Conservation (phyloP, 1,139 yeast genomes). For the Arxiozyma telluris region DNA sequence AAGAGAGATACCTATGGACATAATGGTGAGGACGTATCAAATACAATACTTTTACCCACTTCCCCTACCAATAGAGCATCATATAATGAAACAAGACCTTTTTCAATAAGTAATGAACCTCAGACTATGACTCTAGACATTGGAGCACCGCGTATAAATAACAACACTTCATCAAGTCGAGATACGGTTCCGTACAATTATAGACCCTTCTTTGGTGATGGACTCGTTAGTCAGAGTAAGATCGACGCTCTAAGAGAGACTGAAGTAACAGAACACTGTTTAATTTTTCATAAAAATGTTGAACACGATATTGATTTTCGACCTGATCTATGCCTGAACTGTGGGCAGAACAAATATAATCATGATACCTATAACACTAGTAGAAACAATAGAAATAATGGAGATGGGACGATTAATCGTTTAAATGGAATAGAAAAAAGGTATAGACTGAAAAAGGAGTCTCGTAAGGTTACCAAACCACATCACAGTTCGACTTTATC, state of each 20-base stretch:
- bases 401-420: not conserved
- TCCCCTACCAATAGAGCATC: not conserved
- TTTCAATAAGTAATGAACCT: not conserved
- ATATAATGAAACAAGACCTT: not conserved
- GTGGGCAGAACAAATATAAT: slow-evolving; percentile 15
- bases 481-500: not conserved
- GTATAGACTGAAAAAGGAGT: not conserved
- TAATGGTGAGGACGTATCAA: not conserved
- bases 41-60: not conserved
- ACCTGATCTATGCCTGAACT: slow-evolving; percentile 22
- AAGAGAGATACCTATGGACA: not conserved
- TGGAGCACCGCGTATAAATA: not conserved
- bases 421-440: not conserved
- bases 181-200: slow-evolving; percentile 14
- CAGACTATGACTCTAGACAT: not conserved
- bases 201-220: slow-evolving; percentile 18
- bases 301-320: slow-evolving; percentile 12
- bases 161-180: not conserved
- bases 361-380: not conserved
- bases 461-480: not conserved
- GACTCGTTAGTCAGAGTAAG: slow-evolving; percentile 20
- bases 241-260: slow-evolving; percentile 14
- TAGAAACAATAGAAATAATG: not conserved
- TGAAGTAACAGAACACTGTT: slow-evolving; percentile 27
- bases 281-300: slow-evolving; percentile 21